A percentile compares a stretch with the other conserved stretches of the same genome.
These are phyloP conservation scores for Chaetomiaceae sp. DNA, from an alignment of 2,329 filamentous ascomycete genomes.

Conservation along the genomic window DNA sequence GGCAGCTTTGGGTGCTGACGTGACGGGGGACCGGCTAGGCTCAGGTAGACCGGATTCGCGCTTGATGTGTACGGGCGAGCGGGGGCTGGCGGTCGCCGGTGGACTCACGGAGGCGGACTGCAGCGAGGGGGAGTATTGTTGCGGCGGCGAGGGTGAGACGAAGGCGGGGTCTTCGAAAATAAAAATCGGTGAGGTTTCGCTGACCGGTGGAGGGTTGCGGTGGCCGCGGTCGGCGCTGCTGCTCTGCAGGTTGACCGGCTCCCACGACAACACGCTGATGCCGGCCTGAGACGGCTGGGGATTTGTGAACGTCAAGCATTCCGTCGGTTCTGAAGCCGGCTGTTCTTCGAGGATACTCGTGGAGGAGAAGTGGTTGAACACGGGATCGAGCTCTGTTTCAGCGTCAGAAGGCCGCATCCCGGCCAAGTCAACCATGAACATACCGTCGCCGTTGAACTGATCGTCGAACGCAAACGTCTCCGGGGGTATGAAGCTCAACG, in stretches of 20 bases:
- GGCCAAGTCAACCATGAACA: neutral
- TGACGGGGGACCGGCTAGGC: neutral
- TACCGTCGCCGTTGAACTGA: conserved; percentile 28
- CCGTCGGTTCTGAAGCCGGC: conserved; percentile 1
- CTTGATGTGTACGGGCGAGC: conserved; percentile 17
- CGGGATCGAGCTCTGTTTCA: conserved; percentile 6
- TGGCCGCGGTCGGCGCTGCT: neutral
- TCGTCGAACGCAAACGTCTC: conserved; percentile 7
- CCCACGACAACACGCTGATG: conserved; percentile 38
- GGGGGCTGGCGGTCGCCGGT: conserved; percentile 21
- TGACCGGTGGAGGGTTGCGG: neutral
- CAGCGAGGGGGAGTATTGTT: conserved; percentile 18
- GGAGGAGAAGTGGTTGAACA: conserved; percentile 11
- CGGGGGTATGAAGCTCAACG: conserved; percentile 32
- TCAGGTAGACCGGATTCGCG: conserved; percentile 9
- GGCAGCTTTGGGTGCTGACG: neutral
- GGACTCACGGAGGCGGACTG: conserved; percentile 20
- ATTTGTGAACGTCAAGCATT: conserved; percentile 30
- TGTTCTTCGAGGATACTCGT: conserved; percentile 13
- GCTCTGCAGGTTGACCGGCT: conserved; percentile 30
- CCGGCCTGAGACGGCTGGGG: conserved; percentile 33
- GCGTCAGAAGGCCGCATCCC: neutral
- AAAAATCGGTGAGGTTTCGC: conserved; percentile 27
- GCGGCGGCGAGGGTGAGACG: conserved; percentile 27
- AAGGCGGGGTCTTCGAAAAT: conserved; percentile 34